A percentile compares a stretch with the other conserved stretches of the same genome.
These are phyloP conservation scores for Canna indica DNA, from an alignment of 176 grass and related monocot genomes.

Conservation along the genomic window DNA sequence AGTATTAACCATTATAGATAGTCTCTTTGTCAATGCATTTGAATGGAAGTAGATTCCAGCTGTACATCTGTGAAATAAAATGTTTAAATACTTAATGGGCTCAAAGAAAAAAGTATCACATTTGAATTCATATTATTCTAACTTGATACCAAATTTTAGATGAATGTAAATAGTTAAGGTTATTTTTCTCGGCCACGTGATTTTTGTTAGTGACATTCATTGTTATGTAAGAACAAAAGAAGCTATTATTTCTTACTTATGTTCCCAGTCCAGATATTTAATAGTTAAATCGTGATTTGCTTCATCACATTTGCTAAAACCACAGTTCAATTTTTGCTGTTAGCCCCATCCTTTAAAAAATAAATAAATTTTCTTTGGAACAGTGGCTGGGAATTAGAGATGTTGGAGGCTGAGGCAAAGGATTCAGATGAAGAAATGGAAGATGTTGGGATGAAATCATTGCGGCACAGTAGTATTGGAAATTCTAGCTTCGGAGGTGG, in stretches of 20 bases:
- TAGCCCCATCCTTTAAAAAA: not conserved
- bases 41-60: not conserved
- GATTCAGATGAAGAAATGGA: constrained; percentile 67
- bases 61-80: no score
- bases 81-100: no score
- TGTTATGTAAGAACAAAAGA: not conserved
- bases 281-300: not conserved
- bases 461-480: constrained; percentile 19
- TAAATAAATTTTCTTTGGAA: constrained; percentile 7
- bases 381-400: constrained; percentile 84
- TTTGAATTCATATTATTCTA: no score
- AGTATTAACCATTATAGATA: not conserved
- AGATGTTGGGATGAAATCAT: constrained; percentile 23
- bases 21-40: not conserved
- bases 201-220: not conserved
- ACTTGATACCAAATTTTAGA: no score
- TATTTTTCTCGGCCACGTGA: not conserved
- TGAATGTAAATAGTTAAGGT: not conserved
- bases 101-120: no score
- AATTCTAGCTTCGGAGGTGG: constrained; percentile 10
- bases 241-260: not conserved
- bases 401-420: constrained; percentile 59
- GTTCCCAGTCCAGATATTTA: not conserved
- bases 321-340: not conserved
- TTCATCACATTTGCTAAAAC: not conserved